Conservation (phyloP, 768 basidiomycete genomes). For the Filobasidium floriforme region DNA sequence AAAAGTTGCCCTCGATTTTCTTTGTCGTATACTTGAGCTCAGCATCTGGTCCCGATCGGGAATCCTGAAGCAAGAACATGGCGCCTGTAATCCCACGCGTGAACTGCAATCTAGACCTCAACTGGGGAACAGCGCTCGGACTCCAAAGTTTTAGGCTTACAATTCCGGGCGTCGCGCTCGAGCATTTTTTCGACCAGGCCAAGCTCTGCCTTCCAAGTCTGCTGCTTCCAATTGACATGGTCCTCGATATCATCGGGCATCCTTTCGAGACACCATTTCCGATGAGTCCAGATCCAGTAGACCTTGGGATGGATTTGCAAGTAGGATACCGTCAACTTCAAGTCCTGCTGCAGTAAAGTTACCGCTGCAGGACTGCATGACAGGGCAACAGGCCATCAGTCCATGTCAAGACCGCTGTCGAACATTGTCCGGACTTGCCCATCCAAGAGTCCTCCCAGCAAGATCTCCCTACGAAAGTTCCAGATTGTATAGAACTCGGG, state of each 20-base stretch:
- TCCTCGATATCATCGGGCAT: conserved; percentile 64
- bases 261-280: conserved; percentile 85
- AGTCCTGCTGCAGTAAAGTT: conserved; percentile 60
- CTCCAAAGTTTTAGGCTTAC: conserved; percentile 54
- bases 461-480: conserved; percentile 83
- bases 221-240: conserved; percentile 57
- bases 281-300: conserved; percentile 98
- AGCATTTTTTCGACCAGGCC: conserved; percentile 87
- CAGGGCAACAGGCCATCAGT: neutral
- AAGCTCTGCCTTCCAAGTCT: conserved; percentile 77
- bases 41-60: conserved; percentile 48
- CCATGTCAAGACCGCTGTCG: neutral
- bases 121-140: neutral
- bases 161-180: conserved; percentile 83
- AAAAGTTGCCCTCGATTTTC: conserved; percentile 90
- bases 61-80: conserved; percentile 71
- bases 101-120: conserved; percentile 53
- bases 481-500: conserved; percentile 95
- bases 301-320: conserved; percentile 85
- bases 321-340: conserved; percentile 69
- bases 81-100: conserved; percentile 89
- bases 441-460: conserved; percentile 63
- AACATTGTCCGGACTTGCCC: conserved; percentile 50
- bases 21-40: conserved; percentile 78
- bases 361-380: conserved; percentile 33